Evolutionary conservation across 306 rosid genomes (phyloP).

Genomic region (Prunus campanulata): DNA sequence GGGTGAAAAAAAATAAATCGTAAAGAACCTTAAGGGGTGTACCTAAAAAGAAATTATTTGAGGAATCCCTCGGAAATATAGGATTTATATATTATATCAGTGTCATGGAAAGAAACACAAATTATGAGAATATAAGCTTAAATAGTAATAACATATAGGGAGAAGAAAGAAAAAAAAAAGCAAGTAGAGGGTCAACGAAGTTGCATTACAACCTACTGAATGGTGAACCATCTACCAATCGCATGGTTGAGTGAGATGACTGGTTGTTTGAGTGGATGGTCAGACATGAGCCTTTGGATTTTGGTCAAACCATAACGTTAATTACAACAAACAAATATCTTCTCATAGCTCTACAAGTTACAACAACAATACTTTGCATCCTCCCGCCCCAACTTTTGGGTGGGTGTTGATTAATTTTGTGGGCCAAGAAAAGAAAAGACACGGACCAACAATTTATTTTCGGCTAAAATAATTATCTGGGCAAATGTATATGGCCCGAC

Average conservation of each 20-base stretch:
- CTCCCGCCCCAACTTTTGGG: neutral
- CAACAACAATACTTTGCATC: too few species aligned
- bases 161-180: neutral
- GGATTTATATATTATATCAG: neutral
- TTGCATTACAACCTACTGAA: neutral
- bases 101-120: neutral
- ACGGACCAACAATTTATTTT: neutral
- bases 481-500: neutral
- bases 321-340: neutral
- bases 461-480: too few species aligned
- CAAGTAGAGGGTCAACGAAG: neutral
- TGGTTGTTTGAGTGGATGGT: conserved; percentile 33
- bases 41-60: too few species aligned
- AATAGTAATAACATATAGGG: neutral
- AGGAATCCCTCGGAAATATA: neutral
- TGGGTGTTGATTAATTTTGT: neutral
- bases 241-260: conserved; percentile 21
- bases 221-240: conserved; percentile 40
- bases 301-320: neutral
- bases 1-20: too few species aligned
- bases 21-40: too few species aligned
- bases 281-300: neutral
- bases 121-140: neutral
- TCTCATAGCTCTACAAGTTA: too few species aligned
- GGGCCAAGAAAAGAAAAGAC: neutral